A percentile compares a stretch with the other conserved stretches of the same genome.
phyloP scores from a whole-genome alignment of 73 alveolate species.

The Urostyla sp. region DNA sequence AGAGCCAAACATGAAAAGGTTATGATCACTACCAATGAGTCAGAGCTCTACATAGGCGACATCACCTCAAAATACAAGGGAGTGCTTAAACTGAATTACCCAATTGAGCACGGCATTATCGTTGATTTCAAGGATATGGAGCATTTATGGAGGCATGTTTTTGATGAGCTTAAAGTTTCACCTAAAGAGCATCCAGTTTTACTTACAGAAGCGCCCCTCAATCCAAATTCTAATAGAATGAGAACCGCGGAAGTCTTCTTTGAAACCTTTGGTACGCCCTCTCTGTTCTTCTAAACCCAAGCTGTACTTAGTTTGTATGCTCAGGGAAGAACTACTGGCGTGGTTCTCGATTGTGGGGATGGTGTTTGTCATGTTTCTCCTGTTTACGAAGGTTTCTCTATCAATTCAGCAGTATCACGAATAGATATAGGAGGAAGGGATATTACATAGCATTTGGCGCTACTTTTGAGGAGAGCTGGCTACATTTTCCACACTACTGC shows the following conservation, averaged over 20 bases:
- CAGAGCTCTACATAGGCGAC: conserved; percentile 71
- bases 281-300: conserved; percentile 80
- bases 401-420: conserved; percentile 82
- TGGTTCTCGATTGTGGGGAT: conserved; percentile 91
- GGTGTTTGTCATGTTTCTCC: conserved; percentile 87
- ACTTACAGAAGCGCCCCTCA: conserved; percentile 88
- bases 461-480: conserved; percentile 86
- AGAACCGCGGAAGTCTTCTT: conserved; percentile 84
- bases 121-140: conserved; percentile 84
- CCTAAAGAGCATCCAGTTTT: conserved; percentile 89
- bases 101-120: conserved; percentile 81
- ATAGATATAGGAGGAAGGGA: conserved; percentile 95
- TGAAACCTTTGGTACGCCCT: conserved; percentile 86
- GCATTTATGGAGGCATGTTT: conserved; percentile 79
- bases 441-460: conserved; percentile 88
- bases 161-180: conserved; percentile 71
- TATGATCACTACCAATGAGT: conserved; percentile 76
- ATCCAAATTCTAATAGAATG: conserved; percentile 82
- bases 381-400: conserved; percentile 87
- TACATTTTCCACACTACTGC: conserved; percentile 92
- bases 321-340: conserved; percentile 92
- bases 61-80: conserved; percentile 67
- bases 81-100: conserved; percentile 73
- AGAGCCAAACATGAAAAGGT: conserved; percentile 85
- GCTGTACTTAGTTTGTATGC: conserved; percentile 86